Evolutionary conservation across 305 asterid genomes (phyloP).

Genomic region (Solanum hybrid): DNA sequence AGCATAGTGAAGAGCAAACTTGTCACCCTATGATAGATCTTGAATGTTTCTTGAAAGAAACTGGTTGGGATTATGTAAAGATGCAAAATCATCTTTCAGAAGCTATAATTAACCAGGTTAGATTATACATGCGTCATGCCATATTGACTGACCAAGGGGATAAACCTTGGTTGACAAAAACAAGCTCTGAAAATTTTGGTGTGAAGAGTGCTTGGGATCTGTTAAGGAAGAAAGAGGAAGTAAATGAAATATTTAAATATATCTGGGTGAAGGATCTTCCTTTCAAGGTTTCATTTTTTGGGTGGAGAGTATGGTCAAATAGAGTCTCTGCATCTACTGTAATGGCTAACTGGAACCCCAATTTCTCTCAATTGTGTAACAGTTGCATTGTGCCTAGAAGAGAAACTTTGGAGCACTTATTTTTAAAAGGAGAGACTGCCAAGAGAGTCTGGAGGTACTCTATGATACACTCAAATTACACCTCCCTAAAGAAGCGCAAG

Average conservation of each 20-base stretch:
- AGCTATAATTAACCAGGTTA: too few species aligned
- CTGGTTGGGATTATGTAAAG: background rate
- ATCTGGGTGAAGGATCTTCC: background rate
- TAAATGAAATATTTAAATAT: too few species aligned
- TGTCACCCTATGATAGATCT: background rate
- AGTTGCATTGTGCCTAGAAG: background rate
- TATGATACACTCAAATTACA: too few species aligned
- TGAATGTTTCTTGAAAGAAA: background rate
- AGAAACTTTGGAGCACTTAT: background rate
- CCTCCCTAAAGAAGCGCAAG: too few species aligned
- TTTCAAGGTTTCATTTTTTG: too few species aligned
- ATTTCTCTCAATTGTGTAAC: background rate
- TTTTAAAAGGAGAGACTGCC: background rate
- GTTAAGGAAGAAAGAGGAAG: background rate
- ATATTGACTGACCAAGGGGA: too few species aligned
- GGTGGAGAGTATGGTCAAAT: background rate
- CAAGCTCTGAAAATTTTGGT: background rate
- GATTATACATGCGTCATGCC: too few species aligned
- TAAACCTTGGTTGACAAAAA: background rate
- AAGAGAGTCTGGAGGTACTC: background rate
- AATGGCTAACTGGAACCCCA: background rate
- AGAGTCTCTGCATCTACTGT: background rate
- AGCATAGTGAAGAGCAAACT: background rate
- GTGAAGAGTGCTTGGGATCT: background rate
- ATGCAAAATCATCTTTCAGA: background rate